Evolutionary conservation across 2,329 filamentous ascomycete genomes (phyloP).

Genomic region (Epicoccum nigrum): DNA sequence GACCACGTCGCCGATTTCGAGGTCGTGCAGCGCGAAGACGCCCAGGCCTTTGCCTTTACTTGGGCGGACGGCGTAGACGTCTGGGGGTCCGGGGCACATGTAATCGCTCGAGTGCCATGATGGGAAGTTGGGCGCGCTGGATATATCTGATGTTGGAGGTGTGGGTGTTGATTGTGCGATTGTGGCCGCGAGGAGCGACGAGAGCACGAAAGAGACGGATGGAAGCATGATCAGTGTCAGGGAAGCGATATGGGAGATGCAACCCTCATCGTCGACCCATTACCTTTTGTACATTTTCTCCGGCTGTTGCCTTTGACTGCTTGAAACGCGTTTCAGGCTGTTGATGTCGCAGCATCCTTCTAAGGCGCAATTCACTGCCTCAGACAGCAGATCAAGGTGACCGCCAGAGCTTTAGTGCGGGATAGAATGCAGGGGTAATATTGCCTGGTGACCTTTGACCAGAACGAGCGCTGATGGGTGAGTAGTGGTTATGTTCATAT

Average conservation of each 20-base stretch:
- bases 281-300: slow-evolving; percentile 3
- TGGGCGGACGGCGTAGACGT: slow-evolving; percentile 34
- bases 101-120: slow-evolving; percentile 24
- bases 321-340: slow-evolving; percentile 20
- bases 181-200: neutral
- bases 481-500: no score
- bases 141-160: slow-evolving; percentile 12
- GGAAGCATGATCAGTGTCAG: neutral
- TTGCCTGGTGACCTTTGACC: no score
- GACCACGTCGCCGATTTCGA: slow-evolving; percentile 49
- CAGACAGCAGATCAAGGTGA: neutral
- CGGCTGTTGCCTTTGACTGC: neutral
- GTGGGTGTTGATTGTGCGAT: slow-evolving; percentile 18
- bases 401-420: no score
- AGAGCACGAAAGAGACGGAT: neutral
- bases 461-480: no score
- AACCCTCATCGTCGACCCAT: neutral
- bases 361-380: slow-evolving; percentile 6
- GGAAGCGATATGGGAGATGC: neutral
- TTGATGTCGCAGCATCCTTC: slow-evolving; percentile 15
- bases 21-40: slow-evolving; percentile 47
- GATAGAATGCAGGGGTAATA: no score
- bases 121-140: slow-evolving; percentile 12
- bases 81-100: slow-evolving; percentile 33
- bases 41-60: slow-evolving; percentile 53